phyloP scores from a whole-genome alignment of 108 stramenopile genomes.

The Hondaea fermentalgiana region DNA sequence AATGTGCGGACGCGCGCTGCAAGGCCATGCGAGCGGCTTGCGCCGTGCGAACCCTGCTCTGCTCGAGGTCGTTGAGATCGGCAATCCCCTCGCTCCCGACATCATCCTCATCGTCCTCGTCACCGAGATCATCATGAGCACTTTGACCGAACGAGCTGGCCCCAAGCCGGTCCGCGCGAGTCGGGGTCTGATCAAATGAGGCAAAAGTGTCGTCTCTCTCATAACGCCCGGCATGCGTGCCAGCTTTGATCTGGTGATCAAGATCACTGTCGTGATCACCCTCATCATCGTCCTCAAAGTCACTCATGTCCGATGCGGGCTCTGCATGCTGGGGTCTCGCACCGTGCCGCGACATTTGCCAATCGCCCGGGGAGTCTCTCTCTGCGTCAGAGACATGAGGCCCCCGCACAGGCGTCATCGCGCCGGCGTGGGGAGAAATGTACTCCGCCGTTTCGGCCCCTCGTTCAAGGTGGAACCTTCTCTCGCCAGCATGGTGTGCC shows the following conservation, averaged over 20 bases:
- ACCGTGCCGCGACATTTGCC: too few species aligned
- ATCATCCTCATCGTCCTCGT: background rate
- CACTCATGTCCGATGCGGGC: background rate
- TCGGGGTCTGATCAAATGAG: too few species aligned
- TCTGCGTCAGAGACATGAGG: too few species aligned
- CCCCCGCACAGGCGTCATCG: too few species aligned
- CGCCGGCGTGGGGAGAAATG: too few species aligned
- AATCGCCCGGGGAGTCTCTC: too few species aligned
- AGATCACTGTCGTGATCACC: background rate
- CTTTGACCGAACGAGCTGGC: too few species aligned
- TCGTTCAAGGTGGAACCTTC: background rate
- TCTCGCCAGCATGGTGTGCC: background rate
- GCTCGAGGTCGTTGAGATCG: background rate
- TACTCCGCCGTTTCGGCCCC: too few species aligned
- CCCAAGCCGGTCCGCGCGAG: too few species aligned
- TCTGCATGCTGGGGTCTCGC: too few species aligned
- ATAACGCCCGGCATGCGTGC: background rate
- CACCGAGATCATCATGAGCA: too few species aligned
- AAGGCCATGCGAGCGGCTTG: background rate
- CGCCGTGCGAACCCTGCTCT: background rate
- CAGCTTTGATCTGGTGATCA: background rate
- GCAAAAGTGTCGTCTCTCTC: too few species aligned
- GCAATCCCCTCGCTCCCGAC: background rate
- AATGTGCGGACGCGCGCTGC: conserved; percentile 9
- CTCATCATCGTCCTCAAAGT: background rate